Conservation (phyloP, 2,329 filamentous ascomycete species). For the Microsporum canis region DNA sequence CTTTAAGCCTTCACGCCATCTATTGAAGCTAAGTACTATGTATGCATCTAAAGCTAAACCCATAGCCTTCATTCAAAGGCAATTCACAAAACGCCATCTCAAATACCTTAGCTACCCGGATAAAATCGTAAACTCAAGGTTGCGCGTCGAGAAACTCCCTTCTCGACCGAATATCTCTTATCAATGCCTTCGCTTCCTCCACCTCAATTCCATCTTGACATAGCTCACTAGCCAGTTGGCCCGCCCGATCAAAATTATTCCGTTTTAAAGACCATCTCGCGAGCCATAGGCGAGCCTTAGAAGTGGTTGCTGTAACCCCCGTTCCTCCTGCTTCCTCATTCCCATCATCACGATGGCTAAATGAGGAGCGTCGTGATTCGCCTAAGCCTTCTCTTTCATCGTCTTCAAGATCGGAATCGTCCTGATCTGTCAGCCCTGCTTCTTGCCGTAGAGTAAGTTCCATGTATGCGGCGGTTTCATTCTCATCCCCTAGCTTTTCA, state of each 20-base stretch:
- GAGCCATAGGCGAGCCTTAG: conserved; percentile 87
- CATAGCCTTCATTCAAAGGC: neutral
- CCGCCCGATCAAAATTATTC: conserved; percentile 63
- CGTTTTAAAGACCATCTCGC: conserved; percentile 67
- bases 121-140: neutral
- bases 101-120: neutral
- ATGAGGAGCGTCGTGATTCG: conserved; percentile 20
- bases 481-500: conserved; percentile 63
- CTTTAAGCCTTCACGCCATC: no score
- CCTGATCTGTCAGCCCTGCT: conserved; percentile 48
- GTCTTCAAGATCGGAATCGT: conserved; percentile 27
- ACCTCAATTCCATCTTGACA: conserved; percentile 95
- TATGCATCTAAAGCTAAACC: neutral
- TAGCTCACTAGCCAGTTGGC: conserved; percentile 74
- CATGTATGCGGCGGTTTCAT: conserved; percentile 86
- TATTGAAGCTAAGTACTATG: no score
- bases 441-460: conserved; percentile 90
- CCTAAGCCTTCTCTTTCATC: conserved; percentile 43
- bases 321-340: conserved; percentile 45
- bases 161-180: conserved; percentile 71
- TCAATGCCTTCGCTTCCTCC: conserved; percentile 88
- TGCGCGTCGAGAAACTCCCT: conserved; percentile 41
- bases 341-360: conserved; percentile 23
- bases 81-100: neutral
- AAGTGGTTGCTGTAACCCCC: conserved; percentile 82